Base-by-base conservation (phyloP, 2,329 filamentous ascomycete genomes). In the Monosporascus sp. region DNA sequence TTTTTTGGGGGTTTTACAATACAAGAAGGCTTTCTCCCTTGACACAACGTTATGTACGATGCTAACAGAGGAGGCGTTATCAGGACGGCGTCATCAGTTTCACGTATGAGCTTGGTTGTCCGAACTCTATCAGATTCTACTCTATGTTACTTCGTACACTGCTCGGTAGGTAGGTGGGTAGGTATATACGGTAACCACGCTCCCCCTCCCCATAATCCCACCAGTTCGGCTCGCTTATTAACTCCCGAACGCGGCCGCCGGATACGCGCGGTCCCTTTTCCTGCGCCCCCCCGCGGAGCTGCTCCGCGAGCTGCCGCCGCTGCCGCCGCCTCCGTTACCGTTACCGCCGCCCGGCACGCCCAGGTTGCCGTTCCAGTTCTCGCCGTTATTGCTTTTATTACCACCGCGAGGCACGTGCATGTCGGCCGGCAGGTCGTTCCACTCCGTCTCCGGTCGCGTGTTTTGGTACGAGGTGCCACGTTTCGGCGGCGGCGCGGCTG, bases 401-500 rank as follows among this genome's bases (percentile, higher is more conserved):
- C 44, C 42, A 27, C 38, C 36, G 34, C 47, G 25, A 36, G 51
- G 24, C 24, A 45, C 42, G 50, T 63, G 60, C 80, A 85, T 84
- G 49, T 86, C 83, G 9, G 74, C 72, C 0, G 83, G 83, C 9
- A 86, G 62, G 62, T 86, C 83, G 68, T 86, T 86, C 83, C 83
- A 86, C 63, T 86, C 83, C 31, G 70, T 81, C 20, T 80, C 77
- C 3, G 83, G 78, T 6, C 82, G 74, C 59, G 73, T 68, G 54
- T 81, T 84, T 66, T 85, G 83, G 65, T 77, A 86, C 1, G 82
- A 85, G 66, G 62, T 7, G 51, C 44, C 22, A 70, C 50, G 68
- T 57, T 27, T 68, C 50, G 41, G 66, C 62, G 24, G 68, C 63
- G 36, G 68, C 14, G 58, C 27, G 27, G 27, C 27, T 31, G 27